These are phyloP conservation scores for Chrysanthemum makinoi DNA, from an alignment of 129 eudicot genomes.

Conservation along the genomic window DNA sequence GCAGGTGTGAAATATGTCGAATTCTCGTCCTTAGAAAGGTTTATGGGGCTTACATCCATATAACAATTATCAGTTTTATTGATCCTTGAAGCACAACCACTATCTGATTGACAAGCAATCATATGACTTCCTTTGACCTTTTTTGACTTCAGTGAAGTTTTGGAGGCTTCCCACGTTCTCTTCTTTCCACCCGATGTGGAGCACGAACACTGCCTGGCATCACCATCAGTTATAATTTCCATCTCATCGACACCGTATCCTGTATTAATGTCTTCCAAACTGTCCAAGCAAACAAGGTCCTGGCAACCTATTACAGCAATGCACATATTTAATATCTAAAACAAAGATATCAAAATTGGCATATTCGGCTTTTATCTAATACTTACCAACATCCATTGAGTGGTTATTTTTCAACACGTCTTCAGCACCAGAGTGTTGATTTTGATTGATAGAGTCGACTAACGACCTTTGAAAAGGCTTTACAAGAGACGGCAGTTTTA, in stretches of 20 bases:
- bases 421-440: slow-evolving; percentile 32
- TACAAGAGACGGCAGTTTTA: slow-evolving; percentile 30
- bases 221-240: slow-evolving; percentile 31
- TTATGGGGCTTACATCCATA: slow-evolving; percentile 32
- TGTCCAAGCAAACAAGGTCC: slow-evolving; percentile 35
- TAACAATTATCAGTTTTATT: slow-evolving; percentile 29
- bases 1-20: slow-evolving; percentile 24
- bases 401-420: slow-evolving; percentile 22
- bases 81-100: slow-evolving; percentile 35
- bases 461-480: slow-evolving; percentile 34
- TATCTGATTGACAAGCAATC: slow-evolving; percentile 37
- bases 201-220: slow-evolving; percentile 39
- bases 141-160: slow-evolving; percentile 77
- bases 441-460: slow-evolving; percentile 16
- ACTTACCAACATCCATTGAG: slow-evolving; percentile 29
- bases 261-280: slow-evolving; percentile 17
- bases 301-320: slow-evolving; percentile 31
- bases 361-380: not conserved
- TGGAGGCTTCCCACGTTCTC: slow-evolving; percentile 84
- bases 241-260: slow-evolving; percentile 23
- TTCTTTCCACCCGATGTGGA: slow-evolving; percentile 53
- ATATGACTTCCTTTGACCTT: slow-evolving; percentile 81
- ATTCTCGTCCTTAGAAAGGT: slow-evolving; percentile 17
- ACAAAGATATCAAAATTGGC: too few species aligned
- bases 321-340: slow-evolving; percentile 12